Evolutionary conservation across 2,329 filamentous ascomycete species (phyloP).

Genomic region (Cladophialophora exuberans): DNA sequence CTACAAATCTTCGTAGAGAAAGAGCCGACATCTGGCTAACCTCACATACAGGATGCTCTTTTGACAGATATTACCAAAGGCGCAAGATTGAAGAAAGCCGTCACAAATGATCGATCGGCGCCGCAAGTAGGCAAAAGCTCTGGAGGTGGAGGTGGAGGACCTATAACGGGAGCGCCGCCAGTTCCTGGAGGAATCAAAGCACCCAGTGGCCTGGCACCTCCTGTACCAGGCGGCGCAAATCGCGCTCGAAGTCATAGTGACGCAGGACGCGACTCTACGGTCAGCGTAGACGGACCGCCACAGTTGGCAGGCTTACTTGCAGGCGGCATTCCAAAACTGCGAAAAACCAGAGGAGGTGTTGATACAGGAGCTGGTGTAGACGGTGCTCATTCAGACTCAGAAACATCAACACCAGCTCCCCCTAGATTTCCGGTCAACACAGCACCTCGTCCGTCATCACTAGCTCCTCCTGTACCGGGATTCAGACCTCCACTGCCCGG

Average conservation of each 20-base stretch:
- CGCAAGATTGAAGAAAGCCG: conserved; percentile 75
- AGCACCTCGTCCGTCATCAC: conserved; percentile 48
- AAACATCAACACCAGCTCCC: conserved; percentile 56
- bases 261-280: conserved; percentile 45
- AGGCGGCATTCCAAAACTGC: conserved; percentile 92
- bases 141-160: conserved; percentile 60
- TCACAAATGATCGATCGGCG: conserved; percentile 90
- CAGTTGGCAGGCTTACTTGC: conserved; percentile 88
- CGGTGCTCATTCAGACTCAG: conserved; percentile 83
- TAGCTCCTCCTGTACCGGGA: conserved; percentile 63
- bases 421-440: conserved; percentile 58
- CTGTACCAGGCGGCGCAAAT: conserved; percentile 63
- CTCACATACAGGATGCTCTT: conserved; percentile 70
- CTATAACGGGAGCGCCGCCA: conserved; percentile 76
- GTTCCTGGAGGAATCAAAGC: conserved; percentile 69
- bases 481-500: conserved; percentile 51
- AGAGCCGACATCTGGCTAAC: conserved; percentile 17
- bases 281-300: conserved; percentile 60
- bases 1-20: conserved; percentile 7
- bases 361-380: conserved; percentile 73
- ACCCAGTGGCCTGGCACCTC: conserved; percentile 70
- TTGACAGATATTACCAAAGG: conserved; percentile 88
- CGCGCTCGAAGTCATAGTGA: conserved; percentile 86
- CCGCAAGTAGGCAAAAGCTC: conserved; percentile 66
- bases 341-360: conserved; percentile 82